A percentile compares a stretch with the other conserved stretches of the same genome.
These are phyloP conservation scores for Phragmites australis DNA, from an alignment of 176 grass and related monocot genomes.

Conservation along the genomic window DNA sequence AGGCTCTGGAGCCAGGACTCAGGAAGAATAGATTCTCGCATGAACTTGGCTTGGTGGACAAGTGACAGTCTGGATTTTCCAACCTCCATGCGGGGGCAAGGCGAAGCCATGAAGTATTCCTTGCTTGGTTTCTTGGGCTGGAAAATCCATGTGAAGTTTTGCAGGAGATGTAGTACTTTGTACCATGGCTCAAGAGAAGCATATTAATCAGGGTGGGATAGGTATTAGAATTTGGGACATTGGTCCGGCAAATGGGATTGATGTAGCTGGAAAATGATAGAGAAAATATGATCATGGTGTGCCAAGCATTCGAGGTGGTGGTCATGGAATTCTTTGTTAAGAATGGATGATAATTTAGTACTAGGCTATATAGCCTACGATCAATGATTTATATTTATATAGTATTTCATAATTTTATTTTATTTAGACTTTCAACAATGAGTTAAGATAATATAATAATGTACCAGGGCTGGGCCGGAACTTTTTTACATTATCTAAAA, in stretches of 20 bases:
- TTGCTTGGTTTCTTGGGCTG: slow-evolving; percentile 40
- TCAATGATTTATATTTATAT: too few relatives aligned
- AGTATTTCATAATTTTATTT: too few relatives aligned
- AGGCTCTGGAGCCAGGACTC: background rate
- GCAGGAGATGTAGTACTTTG: background rate
- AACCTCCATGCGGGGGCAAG: slow-evolving; percentile 26
- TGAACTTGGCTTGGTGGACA: slow-evolving; percentile 38
- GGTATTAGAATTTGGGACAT: background rate
- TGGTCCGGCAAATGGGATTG: background rate
- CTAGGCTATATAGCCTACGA: too few relatives aligned
- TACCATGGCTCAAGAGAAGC: slow-evolving; percentile 33
- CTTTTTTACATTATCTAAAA: too few relatives aligned
- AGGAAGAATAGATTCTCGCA: slow-evolving; percentile 47
- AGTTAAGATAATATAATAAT: too few relatives aligned
- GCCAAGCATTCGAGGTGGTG: too few relatives aligned
- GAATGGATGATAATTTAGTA: too few relatives aligned
- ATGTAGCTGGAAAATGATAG: too few relatives aligned
- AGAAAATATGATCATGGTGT: too few relatives aligned
- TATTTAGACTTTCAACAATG: too few relatives aligned
- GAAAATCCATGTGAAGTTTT: slow-evolving; percentile 39
- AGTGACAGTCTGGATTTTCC: slow-evolving; percentile 20
- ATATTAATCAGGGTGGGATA: slow-evolving; percentile 24
- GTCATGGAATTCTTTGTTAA: too few relatives aligned
- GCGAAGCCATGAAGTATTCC: slow-evolving; percentile 37
- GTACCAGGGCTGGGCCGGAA: too few relatives aligned